Base-by-base conservation (phyloP, 331 rosid genomes). In the Quercus tomentella region DNA sequence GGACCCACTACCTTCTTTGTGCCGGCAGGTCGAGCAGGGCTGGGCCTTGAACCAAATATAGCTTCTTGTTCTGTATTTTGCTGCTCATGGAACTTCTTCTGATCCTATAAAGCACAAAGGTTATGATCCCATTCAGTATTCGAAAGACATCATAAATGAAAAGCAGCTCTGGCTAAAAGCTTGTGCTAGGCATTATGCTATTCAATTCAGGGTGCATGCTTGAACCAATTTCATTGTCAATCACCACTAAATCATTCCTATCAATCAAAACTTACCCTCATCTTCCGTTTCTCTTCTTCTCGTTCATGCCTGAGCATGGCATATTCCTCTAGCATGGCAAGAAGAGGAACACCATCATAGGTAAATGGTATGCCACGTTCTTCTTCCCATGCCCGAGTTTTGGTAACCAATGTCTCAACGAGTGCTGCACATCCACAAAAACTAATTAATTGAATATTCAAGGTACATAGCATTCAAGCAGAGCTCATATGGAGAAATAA, bases 321-420 rank as follows among this genome's bases (percentile, higher is more conserved):
- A 80, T 94, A 94, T 79, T 94, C 98, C 74, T 94, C 98, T 21
- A 94, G 87, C 98, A 94, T 94, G 43, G 98, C 98, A 28, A 92
- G 91, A 66, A 94, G 98, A 60, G 98, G 98, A 80, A 92, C 97
- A 3, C 98, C 98, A 17, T 92, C 98, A 65, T 94, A 94, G 2
- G 90, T 67, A 57, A 94, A 94, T 76, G 97, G 83, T 49, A 89
- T 83, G 74, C 86, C 91, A 61, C 85, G 92, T 16, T 89, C 92
- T 86, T 94, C 97, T 88, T 94, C 98, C 98, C 98, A 94, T n/a
- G 86, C 82, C 68, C 92, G 97, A 72, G 97, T 94, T 86, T 94
- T 94, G 65, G 92, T 93, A 76, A 92, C 87, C 89, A 94, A 83
- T 2, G 97, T 84, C 78, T 94, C 98, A 33, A 92, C 97, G 80